Base-by-base conservation (phyloP, 352 stramenopile genomes). In the Pythium grandisporangium region DNA sequence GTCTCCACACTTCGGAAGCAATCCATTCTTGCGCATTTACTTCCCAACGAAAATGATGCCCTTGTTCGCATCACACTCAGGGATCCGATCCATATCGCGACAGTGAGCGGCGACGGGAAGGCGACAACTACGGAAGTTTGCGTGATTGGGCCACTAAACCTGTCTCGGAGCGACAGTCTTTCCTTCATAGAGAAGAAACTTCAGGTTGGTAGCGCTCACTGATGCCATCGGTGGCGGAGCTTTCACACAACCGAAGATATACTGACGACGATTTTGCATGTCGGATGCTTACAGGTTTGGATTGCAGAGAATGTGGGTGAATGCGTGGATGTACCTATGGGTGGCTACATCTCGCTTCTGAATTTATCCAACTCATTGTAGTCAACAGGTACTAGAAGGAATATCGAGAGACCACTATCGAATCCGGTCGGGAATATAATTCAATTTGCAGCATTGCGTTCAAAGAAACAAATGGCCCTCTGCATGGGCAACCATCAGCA, bases 131-230 rank as follows among this genome's bases (percentile, higher is more conserved):
- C 43, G 38, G 49, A 49, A 37, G 30, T 81, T 2, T 46, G 48
- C 24, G 46, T 74, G 1, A 63, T 80, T 11, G 71, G 66, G 0
- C 71, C 68, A 14, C 59, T 84, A 2, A 23, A 30, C 12, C 51
- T 84, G 14, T 80, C 69, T 16, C 58, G 68, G n/a, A 44, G 55
- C 11, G 69, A 84, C 42, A 74, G 52, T 19, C 58, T 78, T 42
- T 58, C 66, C 12, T 43, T 58, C 29, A 79, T 84, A 61, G 71
- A 84, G 36, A 51, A 55, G 36, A 76, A 75, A 19, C 60, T 82
- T 17, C 64, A 79, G 60, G 66, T 78, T 37, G 17, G 51, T 14
- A 21, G 12, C 27, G 27, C 19, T 22, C 17, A 42, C 6, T 42
- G 7, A 29, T 2, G 30, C 6, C 13, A 11, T 13, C 29, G 13